Evolutionary conservation across 2,329 filamentous ascomycete species (phyloP), one percentile per base, ranked within the genome.

Genomic region (Fusarium algeriense): DNA sequence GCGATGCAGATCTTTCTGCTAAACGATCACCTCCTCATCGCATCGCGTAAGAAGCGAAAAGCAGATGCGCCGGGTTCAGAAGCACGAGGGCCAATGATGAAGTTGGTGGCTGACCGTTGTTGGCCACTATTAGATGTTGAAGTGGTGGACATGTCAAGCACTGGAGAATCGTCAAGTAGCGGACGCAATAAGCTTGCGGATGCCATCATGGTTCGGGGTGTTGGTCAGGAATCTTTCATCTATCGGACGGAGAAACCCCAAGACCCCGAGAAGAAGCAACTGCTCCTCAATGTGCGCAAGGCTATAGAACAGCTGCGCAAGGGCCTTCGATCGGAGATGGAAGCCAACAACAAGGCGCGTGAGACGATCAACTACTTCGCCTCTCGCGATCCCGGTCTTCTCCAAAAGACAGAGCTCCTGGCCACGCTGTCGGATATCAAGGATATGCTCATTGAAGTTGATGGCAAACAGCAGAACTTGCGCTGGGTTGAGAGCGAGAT

Each of bases 401-500:
- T 95, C 44, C 92, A 93, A 77, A 94, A 95, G 80, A 90, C 92
- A 1, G 93, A 95, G 64, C 84, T 96, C 5, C 86, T 97, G 17
- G 93, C 96, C 77, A 92, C 89, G 11, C 82, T 94, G 13, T 94
- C 93, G 3, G 90, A 91, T 69, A 90, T 92, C 75, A 94, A 94
- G 78, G 93, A 97, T 79, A 92, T 97, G 83, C 88, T 97, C 60
- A 95, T 99, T 73, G 96, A 99, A 76, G 93, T 97, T 17, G 96
- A 98, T 76, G 96, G 96, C 52, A 97, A 97, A 77, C 95, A 98
- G 80, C 94, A 98, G 79, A 98, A 96, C 78, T 87, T 99, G 49
- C 92, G 95, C 57, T 98, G 94, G 94, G 94, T 99, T 0, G 96
- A 99, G 80, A 90, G 91, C 56, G 94, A 98, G 81, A 93, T 99